Percentiles rank a stretch among this genome's conserved stretches.
These are phyloP conservation scores for Sporothrix brunneoviolacea DNA, from an alignment of 2,329 filamentous ascomycete genomes.

Conservation along the genomic window DNA sequence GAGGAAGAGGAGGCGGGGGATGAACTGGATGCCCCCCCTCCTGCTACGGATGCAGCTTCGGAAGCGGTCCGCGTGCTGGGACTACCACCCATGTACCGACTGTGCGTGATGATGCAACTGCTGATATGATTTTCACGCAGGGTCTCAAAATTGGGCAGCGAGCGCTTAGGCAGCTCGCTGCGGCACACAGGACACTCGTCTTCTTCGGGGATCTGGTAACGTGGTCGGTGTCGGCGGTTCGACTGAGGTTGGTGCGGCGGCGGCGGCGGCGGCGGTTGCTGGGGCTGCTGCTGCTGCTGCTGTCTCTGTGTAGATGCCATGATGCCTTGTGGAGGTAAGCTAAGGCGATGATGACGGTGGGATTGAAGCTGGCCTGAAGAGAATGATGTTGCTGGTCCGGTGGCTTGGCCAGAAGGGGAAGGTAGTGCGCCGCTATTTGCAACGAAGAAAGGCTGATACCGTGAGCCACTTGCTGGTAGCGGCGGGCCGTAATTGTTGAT, in stretches of 20 bases:
- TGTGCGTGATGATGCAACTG: constrained; percentile 50
- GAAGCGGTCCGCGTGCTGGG: neutral
- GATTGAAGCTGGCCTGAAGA: constrained; percentile 31
- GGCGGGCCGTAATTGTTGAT: no score
- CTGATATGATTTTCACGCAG: constrained; percentile 54
- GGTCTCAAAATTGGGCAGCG: constrained; percentile 46
- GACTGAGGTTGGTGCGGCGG: constrained; percentile 15
- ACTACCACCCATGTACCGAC: constrained; percentile 35
- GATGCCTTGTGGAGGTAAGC: constrained; percentile 24
- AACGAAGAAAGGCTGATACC: no score
- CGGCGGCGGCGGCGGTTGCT: constrained; percentile 8
- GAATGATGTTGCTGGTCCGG: constrained; percentile 30
- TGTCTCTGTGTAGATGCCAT: neutral
- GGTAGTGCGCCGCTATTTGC: no score
- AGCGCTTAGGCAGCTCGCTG: constrained; percentile 56
- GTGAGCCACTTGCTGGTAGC: no score
- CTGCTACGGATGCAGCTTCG: no score
- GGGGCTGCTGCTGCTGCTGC: constrained; percentile 13
- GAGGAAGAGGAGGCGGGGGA: constrained; percentile 11
- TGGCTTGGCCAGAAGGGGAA: neutral
- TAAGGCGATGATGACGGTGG: constrained; percentile 14
- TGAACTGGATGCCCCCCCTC: no score
- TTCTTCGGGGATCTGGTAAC: constrained; percentile 52
- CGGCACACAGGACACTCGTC: constrained; percentile 77
- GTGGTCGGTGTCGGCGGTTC: neutral